Evolutionary conservation across 139 green algal genomes (phyloP).

Genomic region (Desmodesmus armatus): DNA sequence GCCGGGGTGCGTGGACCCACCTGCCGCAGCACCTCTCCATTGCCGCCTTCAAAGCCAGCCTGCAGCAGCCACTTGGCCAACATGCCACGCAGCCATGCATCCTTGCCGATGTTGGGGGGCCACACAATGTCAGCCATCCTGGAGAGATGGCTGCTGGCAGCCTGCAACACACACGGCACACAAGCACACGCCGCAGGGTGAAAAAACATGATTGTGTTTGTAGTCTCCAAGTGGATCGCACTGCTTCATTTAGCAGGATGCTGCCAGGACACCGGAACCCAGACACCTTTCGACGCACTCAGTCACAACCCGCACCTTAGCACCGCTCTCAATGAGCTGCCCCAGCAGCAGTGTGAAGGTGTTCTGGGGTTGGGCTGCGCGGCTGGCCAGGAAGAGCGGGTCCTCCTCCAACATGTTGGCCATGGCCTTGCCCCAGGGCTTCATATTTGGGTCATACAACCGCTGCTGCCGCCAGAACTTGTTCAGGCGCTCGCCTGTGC

Average conservation of each 20-base stretch:
- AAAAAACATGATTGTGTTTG: too few species aligned
- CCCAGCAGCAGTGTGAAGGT: slow-evolving; percentile 13
- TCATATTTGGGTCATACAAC: slow-evolving; percentile 12
- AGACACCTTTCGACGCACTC: too few species aligned
- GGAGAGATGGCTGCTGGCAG: slow-evolving; percentile 12
- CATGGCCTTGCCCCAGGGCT: slow-evolving; percentile 16
- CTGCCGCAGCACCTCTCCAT: slow-evolving; percentile 9
- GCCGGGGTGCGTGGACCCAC: background rate
- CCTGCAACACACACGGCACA: too few species aligned
- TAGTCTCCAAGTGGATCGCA: too few species aligned
- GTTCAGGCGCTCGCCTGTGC: too few species aligned
- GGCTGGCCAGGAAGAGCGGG: background rate
- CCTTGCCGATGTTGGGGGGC: slow-evolving; percentile 15
- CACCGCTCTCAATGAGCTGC: background rate
- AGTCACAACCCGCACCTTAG: too few species aligned
- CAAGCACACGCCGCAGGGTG: too few species aligned
- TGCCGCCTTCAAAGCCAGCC: slow-evolving; percentile 12
- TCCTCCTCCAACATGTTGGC: background rate
- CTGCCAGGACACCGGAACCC: too few species aligned
- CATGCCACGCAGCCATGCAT: background rate
- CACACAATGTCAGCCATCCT: slow-evolving; percentile 25
- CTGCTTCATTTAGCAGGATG: too few species aligned
- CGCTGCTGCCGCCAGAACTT: slow-evolving; percentile 21
- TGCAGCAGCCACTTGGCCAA: slow-evolving; percentile 37
- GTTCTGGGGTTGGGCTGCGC: background rate